Conservation (phyloP, 1,284 basidiomycete species). For the Hemileia vastatrix region DNA sequence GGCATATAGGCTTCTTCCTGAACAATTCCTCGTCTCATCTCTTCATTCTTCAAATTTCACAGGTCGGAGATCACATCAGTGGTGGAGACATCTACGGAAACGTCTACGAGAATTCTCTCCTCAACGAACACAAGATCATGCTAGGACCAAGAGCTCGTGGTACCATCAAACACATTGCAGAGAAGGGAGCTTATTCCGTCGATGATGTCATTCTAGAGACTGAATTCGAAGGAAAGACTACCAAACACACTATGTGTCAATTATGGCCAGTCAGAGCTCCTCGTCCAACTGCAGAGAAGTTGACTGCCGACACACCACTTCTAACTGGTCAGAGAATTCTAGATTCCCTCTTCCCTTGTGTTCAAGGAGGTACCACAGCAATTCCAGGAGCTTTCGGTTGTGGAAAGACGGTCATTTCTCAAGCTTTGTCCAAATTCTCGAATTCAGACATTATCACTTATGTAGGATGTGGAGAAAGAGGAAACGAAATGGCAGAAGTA, state of each 20-base stretch:
- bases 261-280: slow-evolving; percentile 44
- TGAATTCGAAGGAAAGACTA: slow-evolving; percentile 44
- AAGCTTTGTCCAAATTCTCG: slow-evolving; percentile 44
- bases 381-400: slow-evolving; percentile 44
- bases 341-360: slow-evolving; percentile 44
- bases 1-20: no score
- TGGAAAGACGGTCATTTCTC: slow-evolving; percentile 44
- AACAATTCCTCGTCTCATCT: background rate
- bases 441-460: slow-evolving; percentile 46
- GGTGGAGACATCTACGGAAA: slow-evolving; percentile 42
- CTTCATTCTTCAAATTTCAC: background rate
- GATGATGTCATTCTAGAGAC: slow-evolving; percentile 43
- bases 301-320: slow-evolving; percentile 40
- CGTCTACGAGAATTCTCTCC: slow-evolving; percentile 40
- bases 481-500: slow-evolving; percentile 45
- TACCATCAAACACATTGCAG: slow-evolving; percentile 41
- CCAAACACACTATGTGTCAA: slow-evolving; percentile 40
- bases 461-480: slow-evolving; percentile 42
- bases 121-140: slow-evolving; percentile 43
- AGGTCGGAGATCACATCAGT: slow-evolving; percentile 40
- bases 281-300: slow-evolving; percentile 41
- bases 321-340: slow-evolving; percentile 44
- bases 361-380: slow-evolving; percentile 44
- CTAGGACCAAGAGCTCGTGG: slow-evolving; percentile 40
- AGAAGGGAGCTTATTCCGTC: slow-evolving; percentile 41